These are phyloP conservation scores for Opeltia flavorubescens DNA, from an alignment of 495 filamentous ascomycete species.

Conservation along the genomic window DNA sequence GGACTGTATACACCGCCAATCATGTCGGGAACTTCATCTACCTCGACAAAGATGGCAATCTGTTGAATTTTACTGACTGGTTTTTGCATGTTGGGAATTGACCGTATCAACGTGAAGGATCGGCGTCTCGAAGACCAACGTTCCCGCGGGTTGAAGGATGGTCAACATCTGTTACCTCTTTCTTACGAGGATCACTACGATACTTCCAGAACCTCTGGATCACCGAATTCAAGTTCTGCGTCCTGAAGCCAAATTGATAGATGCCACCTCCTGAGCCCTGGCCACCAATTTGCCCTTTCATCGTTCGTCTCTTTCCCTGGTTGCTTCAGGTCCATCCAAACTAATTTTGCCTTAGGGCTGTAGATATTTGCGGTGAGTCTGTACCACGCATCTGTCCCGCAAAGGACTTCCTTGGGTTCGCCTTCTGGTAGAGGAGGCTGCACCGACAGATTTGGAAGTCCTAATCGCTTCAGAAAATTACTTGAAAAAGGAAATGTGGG, in stretches of 20 bases:
- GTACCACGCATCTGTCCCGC: conserved; percentile 24
- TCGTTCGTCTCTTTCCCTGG: conserved; percentile 10
- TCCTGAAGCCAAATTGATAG: conserved; percentile 30
- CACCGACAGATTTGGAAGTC: conserved; percentile 22
- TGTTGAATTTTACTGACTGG: too few relatives aligned
- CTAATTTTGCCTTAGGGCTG: conserved; percentile 13
- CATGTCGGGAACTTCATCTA: too few relatives aligned
- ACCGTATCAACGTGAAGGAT: too few relatives aligned
- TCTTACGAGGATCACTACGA: too few relatives aligned
- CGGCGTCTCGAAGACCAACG: too few relatives aligned
- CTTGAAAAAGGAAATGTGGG: conserved; percentile 29
- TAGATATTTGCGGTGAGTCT: conserved; percentile 14
- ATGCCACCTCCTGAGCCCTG: conserved; percentile 28
- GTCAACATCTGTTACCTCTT: too few relatives aligned
- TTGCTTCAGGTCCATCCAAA: conserved; percentile 29
- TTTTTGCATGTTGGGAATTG: too few relatives aligned
- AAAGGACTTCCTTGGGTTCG: conserved; percentile 17
- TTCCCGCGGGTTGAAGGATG: too few relatives aligned
- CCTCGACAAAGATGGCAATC: too few relatives aligned
- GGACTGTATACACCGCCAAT: too few relatives aligned
- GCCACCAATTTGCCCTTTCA: conserved; percentile 28
- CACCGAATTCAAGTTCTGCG: conserved; percentile 23
- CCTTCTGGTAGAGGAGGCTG: conserved; percentile 32
- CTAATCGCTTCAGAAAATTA: conserved; percentile 18
- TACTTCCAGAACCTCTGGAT: conserved; percentile 5